These are phyloP conservation scores for Diaporthe eres DNA, from an alignment of 2,329 filamentous ascomycete genomes.

Conservation along the genomic window DNA sequence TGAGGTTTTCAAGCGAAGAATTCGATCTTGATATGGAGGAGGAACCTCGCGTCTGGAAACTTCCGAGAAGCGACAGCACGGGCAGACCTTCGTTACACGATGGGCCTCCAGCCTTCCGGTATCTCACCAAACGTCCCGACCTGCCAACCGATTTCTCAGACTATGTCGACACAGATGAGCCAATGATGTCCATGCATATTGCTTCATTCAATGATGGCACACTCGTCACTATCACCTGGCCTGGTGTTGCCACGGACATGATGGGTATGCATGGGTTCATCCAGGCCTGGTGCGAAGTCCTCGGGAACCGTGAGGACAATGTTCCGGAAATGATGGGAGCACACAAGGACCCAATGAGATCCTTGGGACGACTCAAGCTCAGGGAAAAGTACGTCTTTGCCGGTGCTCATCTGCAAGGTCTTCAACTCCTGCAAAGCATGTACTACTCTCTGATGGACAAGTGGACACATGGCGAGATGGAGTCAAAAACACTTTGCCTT, in stretches of 20 bases:
- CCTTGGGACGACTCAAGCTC: not conserved
- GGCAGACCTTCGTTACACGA: conserved; percentile 15
- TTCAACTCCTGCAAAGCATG: conserved; percentile 11
- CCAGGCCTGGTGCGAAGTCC: conserved; percentile 13
- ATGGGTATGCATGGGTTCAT: conserved; percentile 25
- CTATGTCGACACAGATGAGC: not conserved
- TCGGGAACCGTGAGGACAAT: conserved; percentile 2
- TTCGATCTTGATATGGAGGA: conserved; percentile 17
- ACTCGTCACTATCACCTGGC: conserved; percentile 11
- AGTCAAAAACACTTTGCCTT: not conserved
- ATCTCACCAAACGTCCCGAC: not conserved
- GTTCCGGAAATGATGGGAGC: conserved; percentile 1
- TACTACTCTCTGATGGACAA: conserved; percentile 7
- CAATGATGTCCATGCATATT: conserved; percentile 20
- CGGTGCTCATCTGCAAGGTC: conserved; percentile 6
- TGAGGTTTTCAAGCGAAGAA: conserved; percentile 10
- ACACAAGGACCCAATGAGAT: conserved; percentile 20
- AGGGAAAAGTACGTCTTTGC: conserved; percentile 10
- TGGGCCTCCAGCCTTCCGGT: conserved; percentile 6
- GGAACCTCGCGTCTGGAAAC: conserved; percentile 24
- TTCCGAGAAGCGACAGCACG: conserved; percentile 5
- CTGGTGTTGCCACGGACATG: conserved; percentile 6
- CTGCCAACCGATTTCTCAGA: conserved; percentile 16
- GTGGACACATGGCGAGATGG: conserved; percentile 17
- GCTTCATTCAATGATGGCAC: conserved; percentile 21